Base-by-base conservation (phyloP, 441 rosid genomes). In the Manihot esculenta region DNA sequence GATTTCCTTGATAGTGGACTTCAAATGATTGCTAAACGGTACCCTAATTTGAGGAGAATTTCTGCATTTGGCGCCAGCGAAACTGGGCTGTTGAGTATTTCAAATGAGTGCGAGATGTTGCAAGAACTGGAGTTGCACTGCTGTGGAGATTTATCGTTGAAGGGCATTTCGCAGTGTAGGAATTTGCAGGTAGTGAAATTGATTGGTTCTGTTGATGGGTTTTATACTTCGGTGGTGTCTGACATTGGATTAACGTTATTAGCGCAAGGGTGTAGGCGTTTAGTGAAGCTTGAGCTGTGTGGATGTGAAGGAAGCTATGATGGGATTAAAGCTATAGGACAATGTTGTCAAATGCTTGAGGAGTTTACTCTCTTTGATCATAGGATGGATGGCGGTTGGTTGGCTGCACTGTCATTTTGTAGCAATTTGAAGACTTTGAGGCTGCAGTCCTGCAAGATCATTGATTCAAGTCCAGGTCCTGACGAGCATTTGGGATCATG, bases 341-440 rank as follows among this genome's bases (percentile, higher is more conserved):
- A 92, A 74, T 88, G 94, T 38, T 92, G 97, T 77, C 96, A 87
- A 73, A 89, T 92, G 94, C 84, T 89, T 70, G 94, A 92, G 78
- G 97, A 92, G 21, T 79, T 92, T 81, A 92, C 81, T 27, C 60
- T 92, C 11, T 77, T 42, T 49, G 89, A 87, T 80, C 97, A 92
- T 71, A 77, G 82, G 73, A 87, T 92, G 90, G 97, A 88, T 71
- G 89, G 80, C 59, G 96, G 97, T 0, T 89, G 96, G 96, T 69
- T 92, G 80, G 86, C 97, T 12, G 94, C 84, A 33, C 84, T 89
- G 4, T 79, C 88, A 0, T 92, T 79, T 64, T 88, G 91, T 26
- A 84, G 62, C 51, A 92, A 92, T 84, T 76, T 92, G 89, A 92
- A 89, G 82, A 88, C 90, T 56, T 74, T 92, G 83, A 89, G 74